Percentiles rank a stretch among this genome's conserved stretches.
Conservation (phyloP, 768 basidiomycete species). For the Tylopilus intermedius region DNA sequence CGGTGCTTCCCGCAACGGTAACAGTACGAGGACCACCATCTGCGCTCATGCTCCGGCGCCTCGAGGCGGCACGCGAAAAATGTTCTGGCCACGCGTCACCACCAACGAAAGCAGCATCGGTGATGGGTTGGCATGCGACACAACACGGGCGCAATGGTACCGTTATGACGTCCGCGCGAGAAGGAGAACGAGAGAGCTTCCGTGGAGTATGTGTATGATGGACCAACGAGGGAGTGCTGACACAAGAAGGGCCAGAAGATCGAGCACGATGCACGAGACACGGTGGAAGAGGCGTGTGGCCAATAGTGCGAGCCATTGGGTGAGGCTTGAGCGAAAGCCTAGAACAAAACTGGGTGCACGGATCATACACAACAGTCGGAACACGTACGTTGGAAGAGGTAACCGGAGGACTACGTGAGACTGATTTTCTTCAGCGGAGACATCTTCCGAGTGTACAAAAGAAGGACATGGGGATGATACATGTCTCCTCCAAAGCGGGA, state of each 20-base stretch:
- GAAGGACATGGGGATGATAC: conserved; percentile 10
- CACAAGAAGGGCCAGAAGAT: conserved; percentile 11
- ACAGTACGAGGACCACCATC: conserved; percentile 30
- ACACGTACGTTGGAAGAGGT: conserved; percentile 54
- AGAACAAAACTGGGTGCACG: neutral
- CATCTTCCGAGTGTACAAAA: conserved; percentile 21
- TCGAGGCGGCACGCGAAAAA: conserved; percentile 58
- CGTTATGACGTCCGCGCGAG: conserved; percentile 41
- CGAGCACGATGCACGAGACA: conserved; percentile 50
- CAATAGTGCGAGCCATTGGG: conserved; percentile 36
- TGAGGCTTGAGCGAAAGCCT: conserved; percentile 43
- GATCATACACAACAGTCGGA: neutral
- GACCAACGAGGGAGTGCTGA: neutral
- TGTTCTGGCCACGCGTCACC: conserved; percentile 59
- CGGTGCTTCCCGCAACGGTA: conserved; percentile 28
- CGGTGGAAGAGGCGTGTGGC: conserved; percentile 40
- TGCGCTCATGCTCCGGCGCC: conserved; percentile 47
- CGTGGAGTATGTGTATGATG: conserved; percentile 18
- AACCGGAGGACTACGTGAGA: conserved; percentile 50
- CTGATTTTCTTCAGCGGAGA: conserved; percentile 35
- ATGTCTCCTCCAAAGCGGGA: conserved; percentile 61
- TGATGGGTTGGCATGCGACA: conserved; percentile 52
- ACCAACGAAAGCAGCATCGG: conserved; percentile 50
- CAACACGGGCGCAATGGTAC: conserved; percentile 74
- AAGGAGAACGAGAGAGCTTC: conserved; percentile 29